These are phyloP conservation scores for Jackrogersella multiformis DNA, from an alignment of 495 filamentous ascomycete genomes.

Conservation along the genomic window DNA sequence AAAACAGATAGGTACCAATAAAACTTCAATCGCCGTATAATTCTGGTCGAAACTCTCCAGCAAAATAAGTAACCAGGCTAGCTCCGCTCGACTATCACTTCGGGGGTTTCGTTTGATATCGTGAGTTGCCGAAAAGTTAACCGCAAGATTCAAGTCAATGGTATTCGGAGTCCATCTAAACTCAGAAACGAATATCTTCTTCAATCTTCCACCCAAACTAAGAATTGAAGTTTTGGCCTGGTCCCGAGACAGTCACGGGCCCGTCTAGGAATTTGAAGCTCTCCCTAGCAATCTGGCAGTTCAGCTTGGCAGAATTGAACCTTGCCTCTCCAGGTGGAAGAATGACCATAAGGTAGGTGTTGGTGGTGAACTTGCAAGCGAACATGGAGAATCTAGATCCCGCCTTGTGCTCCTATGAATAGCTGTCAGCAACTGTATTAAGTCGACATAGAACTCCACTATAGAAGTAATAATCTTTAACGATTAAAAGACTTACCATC, in stretches of 20 bases:
- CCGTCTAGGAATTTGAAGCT: conserved; percentile 72
- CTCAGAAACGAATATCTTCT: background rate
- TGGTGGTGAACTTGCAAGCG: conserved; percentile 90
- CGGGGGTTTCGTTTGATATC: background rate
- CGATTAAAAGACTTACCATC: conserved; percentile 48
- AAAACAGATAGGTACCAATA: background rate
- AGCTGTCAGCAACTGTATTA: conserved; percentile 20
- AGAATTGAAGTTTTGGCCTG: conserved; percentile 30
- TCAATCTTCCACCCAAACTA: background rate
- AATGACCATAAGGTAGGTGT: conserved; percentile 93
- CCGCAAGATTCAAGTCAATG: background rate
- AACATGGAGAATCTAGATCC: conserved; percentile 83
- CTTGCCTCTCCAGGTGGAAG: conserved; percentile 87
- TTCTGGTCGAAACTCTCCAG: background rate
- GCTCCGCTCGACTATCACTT: background rate
- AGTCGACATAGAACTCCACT: background rate
- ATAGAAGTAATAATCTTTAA: background rate
- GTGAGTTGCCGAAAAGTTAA: background rate
- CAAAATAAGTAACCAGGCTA: background rate
- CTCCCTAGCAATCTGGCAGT: conserved; percentile 83
- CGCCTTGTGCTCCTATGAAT: conserved; percentile 60
- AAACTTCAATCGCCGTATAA: background rate
- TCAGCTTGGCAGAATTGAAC: conserved; percentile 88
- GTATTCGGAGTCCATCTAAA: background rate
- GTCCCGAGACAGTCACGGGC: conserved; percentile 37